Evolutionary conservation across 2,329 filamentous ascomycete species (phyloP).

Genomic region (Calonectria hawksworthii): DNA sequence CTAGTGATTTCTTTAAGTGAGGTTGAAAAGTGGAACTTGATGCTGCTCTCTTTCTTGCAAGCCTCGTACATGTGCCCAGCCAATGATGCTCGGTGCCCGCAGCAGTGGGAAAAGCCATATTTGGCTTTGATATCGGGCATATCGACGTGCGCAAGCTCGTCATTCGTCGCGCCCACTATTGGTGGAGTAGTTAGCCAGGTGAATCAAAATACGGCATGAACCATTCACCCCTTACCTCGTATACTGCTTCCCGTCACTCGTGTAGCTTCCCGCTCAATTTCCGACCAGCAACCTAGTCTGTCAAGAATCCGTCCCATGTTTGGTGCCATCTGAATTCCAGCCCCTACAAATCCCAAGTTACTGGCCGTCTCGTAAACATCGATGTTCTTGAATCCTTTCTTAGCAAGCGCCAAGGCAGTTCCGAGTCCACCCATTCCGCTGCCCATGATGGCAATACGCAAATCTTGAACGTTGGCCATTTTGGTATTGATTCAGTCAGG

Average conservation of each 20-base stretch:
- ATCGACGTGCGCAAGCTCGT: conserved; percentile 78
- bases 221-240: conserved; percentile 37
- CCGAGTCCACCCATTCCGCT: conserved; percentile 57
- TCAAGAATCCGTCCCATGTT: conserved; percentile 86
- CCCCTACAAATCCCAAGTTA: conserved; percentile 69
- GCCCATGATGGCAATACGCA: conserved; percentile 44
- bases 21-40: conserved; percentile 75
- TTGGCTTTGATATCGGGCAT: conserved; percentile 76
- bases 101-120: conserved; percentile 84
- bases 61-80: conserved; percentile 78
- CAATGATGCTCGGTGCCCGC: conserved; percentile 81
- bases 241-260: conserved; percentile 48
- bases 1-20: conserved; percentile 43
- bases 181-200: not conserved
- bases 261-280: conserved; percentile 60
- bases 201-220: not conserved
- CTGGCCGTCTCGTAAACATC: conserved; percentile 46
- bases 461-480: conserved; percentile 37
- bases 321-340: conserved; percentile 86
- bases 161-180: conserved; percentile 76
- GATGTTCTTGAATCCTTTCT: conserved; percentile 44
- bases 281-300: conserved; percentile 78
- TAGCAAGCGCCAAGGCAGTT: conserved; percentile 54
- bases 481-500: not conserved
- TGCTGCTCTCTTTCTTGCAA: conserved; percentile 72